Conservation (phyloP, 208 protist species). For the Trichomonas tenax region DNA sequence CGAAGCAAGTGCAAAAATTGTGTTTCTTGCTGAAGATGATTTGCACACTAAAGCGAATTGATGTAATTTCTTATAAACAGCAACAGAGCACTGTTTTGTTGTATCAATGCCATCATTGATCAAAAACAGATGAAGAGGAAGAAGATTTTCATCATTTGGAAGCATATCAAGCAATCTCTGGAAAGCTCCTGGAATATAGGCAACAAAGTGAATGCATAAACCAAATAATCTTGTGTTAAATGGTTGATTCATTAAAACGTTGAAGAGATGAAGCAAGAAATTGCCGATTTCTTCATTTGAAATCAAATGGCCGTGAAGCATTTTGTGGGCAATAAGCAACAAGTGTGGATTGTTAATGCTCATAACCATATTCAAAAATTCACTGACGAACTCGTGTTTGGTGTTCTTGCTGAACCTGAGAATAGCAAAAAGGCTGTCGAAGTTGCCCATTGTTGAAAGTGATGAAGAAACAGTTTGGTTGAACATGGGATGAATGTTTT, state of each 20-base stretch:
- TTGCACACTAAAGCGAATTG: no score
- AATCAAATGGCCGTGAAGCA: not conserved
- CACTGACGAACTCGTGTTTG: not conserved
- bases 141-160: not conserved
- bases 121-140: not conserved
- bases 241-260: not conserved
- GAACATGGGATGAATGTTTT: not conserved
- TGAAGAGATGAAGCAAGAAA: not conserved
- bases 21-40: no score
- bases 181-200: not conserved
- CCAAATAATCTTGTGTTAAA: not conserved
- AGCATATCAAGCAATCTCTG: not conserved
- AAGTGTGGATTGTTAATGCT: not conserved
- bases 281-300: not conserved
- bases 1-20: no score
- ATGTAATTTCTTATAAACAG: no score
- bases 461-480: not conserved
- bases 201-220: not conserved
- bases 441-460: not conserved
- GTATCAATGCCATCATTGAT: not conserved
- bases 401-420: not conserved
- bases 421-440: not conserved
- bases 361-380: not conserved
- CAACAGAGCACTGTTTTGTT: no score
- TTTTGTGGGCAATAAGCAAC: not conserved